Percentiles rank a stretch among this genome's conserved stretches.
Evolutionary conservation across 768 basidiomycete genomes (phyloP).

Genomic region (Lactarius sanguifluus): DNA sequence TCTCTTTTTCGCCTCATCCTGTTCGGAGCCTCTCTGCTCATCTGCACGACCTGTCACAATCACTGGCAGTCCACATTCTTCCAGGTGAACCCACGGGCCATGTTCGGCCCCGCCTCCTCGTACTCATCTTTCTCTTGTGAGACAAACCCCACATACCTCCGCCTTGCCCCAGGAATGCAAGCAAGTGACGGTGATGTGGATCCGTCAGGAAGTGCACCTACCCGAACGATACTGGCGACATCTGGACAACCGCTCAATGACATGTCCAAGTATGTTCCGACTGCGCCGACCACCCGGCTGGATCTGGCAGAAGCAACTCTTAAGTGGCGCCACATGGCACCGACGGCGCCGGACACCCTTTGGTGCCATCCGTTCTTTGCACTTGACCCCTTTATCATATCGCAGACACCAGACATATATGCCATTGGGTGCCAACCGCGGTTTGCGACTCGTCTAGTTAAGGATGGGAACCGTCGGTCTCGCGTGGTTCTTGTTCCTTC

Average conservation of each 20-base stretch:
- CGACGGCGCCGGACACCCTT: constrained; percentile 96
- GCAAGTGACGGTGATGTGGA: constrained; percentile 32
- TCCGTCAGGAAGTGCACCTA: constrained; percentile 25
- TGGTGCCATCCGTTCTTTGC: constrained; percentile 96
- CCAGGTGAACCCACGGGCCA: constrained; percentile 86
- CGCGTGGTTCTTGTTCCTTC: constrained; percentile 30
- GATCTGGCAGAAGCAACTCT: constrained; percentile 77
- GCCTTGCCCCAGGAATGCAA: constrained; percentile 50
- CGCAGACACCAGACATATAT: constrained; percentile 87
- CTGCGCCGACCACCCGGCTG: constrained; percentile 68
- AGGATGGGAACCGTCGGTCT: constrained; percentile 36
- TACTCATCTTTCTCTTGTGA: constrained; percentile 69
- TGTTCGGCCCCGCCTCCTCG: constrained; percentile 69
- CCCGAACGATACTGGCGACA: constrained; percentile 68
- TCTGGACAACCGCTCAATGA: constrained; percentile 95
- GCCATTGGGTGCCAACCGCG: constrained; percentile 87
- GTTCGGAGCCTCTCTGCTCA: constrained; percentile 64
- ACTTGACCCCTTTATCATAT: constrained; percentile 85
- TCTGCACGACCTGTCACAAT: constrained; percentile 70
- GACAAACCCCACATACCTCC: constrained; percentile 89
- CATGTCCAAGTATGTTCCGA: constrained; percentile 87
- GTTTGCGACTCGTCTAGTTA: constrained; percentile 74
- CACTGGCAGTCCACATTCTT: constrained; percentile 83
- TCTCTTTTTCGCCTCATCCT: constrained; percentile 72
- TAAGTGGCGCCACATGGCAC: constrained; percentile 95